Evolutionary conservation across 73 alveolate genomes (phyloP).

Genomic region (Paramecium biaurelia): DNA sequence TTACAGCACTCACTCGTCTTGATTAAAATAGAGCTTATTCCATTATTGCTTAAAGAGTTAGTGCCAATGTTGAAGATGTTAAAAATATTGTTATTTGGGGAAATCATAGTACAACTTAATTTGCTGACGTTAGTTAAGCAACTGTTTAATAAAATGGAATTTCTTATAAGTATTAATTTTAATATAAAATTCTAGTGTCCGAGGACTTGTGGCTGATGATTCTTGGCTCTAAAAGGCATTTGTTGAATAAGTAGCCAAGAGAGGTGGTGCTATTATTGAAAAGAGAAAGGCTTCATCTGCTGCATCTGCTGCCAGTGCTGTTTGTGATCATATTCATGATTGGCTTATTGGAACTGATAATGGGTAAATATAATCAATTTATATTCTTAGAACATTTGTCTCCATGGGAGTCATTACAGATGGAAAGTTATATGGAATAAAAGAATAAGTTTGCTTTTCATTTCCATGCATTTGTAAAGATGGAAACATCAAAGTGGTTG

Average conservation of each 20-base stretch:
- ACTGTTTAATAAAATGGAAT: slow-evolving; percentile 52
- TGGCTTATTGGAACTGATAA: slow-evolving; percentile 92
- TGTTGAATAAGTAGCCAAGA: slow-evolving; percentile 85
- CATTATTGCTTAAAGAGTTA: slow-evolving; percentile 76
- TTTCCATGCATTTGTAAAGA: slow-evolving; percentile 77
- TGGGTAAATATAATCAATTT: slow-evolving; percentile 78
- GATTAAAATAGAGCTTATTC: slow-evolving; percentile 92
- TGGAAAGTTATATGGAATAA: slow-evolving; percentile 69
- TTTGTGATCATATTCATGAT: slow-evolving; percentile 52
- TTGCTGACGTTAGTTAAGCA: slow-evolving; percentile 78
- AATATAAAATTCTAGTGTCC: neutral
- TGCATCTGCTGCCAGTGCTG: slow-evolving; percentile 81
- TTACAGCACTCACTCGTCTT: slow-evolving; percentile 93
- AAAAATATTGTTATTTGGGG: slow-evolving; percentile 92
- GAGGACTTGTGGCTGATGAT: slow-evolving; percentile 69
- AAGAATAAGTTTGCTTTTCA: slow-evolving; percentile 70
- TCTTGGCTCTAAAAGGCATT: slow-evolving; percentile 78
- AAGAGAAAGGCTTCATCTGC: slow-evolving; percentile 90
- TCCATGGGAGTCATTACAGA: slow-evolving; percentile 92
- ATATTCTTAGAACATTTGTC: slow-evolving; percentile 73
- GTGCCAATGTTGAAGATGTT: slow-evolving; percentile 73
- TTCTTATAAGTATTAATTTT: neutral
- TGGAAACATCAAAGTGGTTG: slow-evolving; percentile 75
- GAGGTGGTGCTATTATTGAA: slow-evolving; percentile 96
- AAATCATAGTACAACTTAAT: slow-evolving; percentile 91